These are phyloP conservation scores for Acorus gramineus DNA, from an alignment of 106 monocot genomes.

Conservation along the genomic window DNA sequence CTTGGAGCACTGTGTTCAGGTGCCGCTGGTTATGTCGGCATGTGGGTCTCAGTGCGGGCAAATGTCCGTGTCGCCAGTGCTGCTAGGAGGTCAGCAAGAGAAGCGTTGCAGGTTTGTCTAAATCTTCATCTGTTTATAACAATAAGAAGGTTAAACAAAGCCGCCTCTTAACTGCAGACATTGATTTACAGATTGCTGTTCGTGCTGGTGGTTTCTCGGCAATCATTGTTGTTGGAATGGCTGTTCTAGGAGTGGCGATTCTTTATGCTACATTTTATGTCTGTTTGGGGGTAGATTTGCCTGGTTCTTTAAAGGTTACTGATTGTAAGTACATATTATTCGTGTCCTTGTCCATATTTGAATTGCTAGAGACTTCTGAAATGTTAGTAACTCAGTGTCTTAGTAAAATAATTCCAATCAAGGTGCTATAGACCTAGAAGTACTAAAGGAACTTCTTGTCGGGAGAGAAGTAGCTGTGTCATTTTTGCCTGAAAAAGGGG, in stretches of 20 bases:
- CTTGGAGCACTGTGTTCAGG: constrained; percentile 94
- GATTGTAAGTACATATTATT: constrained; percentile 58
- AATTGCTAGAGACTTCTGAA: no score
- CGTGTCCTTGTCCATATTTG: no score
- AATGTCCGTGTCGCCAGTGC: constrained; percentile 99
- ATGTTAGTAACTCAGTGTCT: no score
- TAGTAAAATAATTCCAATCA: no score
- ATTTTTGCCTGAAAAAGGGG: no score
- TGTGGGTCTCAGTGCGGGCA: constrained; percentile 99
- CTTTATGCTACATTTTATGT: constrained; percentile 94
- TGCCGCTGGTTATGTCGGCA: constrained; percentile 94
- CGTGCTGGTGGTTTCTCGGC: constrained; percentile 99
- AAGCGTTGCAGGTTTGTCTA: constrained; percentile 74
- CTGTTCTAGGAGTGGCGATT: constrained; percentile 84
- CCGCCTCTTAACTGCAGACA: not conserved
- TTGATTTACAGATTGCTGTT: constrained; percentile 70
- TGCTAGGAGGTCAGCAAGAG: constrained; percentile 93
- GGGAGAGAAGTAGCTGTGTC: no score
- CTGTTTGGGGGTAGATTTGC: constrained; percentile 73
- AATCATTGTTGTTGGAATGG: constrained; percentile 98
- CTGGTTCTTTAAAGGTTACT: constrained; percentile 87
- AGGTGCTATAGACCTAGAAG: no score
- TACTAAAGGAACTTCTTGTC: no score
- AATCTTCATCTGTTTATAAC: no score
- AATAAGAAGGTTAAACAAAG: no score